Evolutionary conservation across 768 basidiomycete species (phyloP), one percentile per base, ranked within the genome.

Genomic region (Auricularia heimuer): DNA sequence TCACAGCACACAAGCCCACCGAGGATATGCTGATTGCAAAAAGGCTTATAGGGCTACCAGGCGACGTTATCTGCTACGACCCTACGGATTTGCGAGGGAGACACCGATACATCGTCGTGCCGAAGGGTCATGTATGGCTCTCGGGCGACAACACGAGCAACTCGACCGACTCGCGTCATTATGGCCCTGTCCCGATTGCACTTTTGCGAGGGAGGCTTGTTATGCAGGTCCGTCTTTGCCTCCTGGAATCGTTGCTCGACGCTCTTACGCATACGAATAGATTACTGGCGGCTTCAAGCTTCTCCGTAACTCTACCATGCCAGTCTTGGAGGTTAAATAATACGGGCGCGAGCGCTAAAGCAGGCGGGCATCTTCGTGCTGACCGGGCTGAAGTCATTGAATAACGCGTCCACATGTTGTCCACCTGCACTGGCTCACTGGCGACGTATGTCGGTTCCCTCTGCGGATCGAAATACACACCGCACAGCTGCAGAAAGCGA

Each of bases 111-210:
- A 82, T 95, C 16, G 71, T 85, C 34, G 77, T 98, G 10, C 96
- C 96, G 1, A 83, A 82, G 70, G 92, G 94, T 3, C 90, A 96
- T 73, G 74, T 96, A 29, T 98, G 96, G 96, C 79, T 96, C 36
- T 83, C 79, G 62, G 97, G 96, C 29, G 96, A 99, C 77, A 99
- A 98, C 71, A 78, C 88, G 54, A 79, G 83, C 33, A 81, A 79
- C 68, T 94, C 94, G 42, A 85, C 86, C 14, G 96, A 99, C 77
- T 98, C 96, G 11, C 82, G 96, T 65, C 76, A 79, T n/a, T 97
- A 97, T 77, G 97, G 96, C 0, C 96, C 96, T 29, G 87, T 98
- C 3, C 86, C 96, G 0, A 83, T 91, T 68, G 87, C 83, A 3
- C 77, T 96, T 8, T 77, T 96, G n/a, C 79, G 83, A 67, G 88